Conservation (phyloP, 805 yeast species). For the Maudiozyma barnettii region DNA sequence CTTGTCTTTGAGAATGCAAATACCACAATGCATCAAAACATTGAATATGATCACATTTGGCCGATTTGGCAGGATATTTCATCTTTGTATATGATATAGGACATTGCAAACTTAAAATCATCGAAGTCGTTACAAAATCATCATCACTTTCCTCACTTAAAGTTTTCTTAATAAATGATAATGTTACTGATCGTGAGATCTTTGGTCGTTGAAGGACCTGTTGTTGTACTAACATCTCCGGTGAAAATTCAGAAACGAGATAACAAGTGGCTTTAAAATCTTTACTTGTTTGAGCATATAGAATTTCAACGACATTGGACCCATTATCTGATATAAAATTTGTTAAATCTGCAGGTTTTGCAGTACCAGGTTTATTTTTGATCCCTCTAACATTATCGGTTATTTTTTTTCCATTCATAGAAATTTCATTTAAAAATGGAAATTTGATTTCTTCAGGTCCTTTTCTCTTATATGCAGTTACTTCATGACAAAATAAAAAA, state of each 20-base stretch:
- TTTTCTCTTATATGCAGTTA: slow-evolving; percentile 16
- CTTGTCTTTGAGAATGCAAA: slow-evolving; percentile 63
- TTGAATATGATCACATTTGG: slow-evolving; percentile 67
- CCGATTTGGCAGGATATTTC: slow-evolving; percentile 60
- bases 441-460: slow-evolving; percentile 67
- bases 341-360: slow-evolving; percentile 72
- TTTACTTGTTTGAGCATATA: slow-evolving; percentile 45
- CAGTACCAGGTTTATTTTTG: slow-evolving; percentile 66
- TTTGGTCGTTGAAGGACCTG: slow-evolving; percentile 39
- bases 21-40: slow-evolving; percentile 80
- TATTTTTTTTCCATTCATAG: slow-evolving; percentile 42
- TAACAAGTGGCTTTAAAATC: slow-evolving; percentile 44
- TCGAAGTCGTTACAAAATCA: slow-evolving; percentile 57
- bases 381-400: slow-evolving; percentile 58
- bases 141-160: slow-evolving; percentile 44
- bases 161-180: slow-evolving; percentile 35
- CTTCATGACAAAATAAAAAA: slow-evolving; percentile 45
- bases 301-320: slow-evolving; percentile 39
- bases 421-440: slow-evolving; percentile 62
- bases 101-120: slow-evolving; percentile 61
- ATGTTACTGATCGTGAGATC: slow-evolving; percentile 43
- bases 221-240: slow-evolving; percentile 29
- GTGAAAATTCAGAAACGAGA: slow-evolving; percentile 40
- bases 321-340: slow-evolving; percentile 24
- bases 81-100: slow-evolving; percentile 70